A percentile compares a stretch with the other conserved stretches of the same genome.
phyloP scores from a whole-genome alignment of 2,329 filamentous ascomycete species.

The Hypoxylon sp. region DNA sequence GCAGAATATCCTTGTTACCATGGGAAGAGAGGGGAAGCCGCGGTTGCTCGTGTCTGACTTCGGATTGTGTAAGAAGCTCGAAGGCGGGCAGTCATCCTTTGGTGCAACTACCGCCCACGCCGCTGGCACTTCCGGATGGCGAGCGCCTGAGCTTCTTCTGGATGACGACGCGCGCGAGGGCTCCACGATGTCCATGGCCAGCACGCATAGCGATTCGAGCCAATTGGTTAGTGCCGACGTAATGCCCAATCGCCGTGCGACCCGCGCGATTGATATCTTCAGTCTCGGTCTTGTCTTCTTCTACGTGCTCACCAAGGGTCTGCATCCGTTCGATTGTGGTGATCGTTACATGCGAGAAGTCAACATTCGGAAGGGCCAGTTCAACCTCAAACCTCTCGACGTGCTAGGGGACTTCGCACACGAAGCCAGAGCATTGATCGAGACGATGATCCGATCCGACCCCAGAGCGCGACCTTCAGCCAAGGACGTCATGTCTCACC shows the following conservation, averaged over 20 bases:
- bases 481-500: conserved; percentile 72
- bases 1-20: conserved; percentile 92
- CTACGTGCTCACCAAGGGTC: conserved; percentile 94
- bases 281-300: conserved; percentile 98
- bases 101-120: conserved; percentile 94
- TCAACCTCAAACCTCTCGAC: conserved; percentile 77
- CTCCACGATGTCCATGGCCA: conserved; percentile 58
- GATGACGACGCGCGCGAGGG: conserved; percentile 75
- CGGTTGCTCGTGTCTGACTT: conserved; percentile 98
- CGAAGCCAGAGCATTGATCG: conserved; percentile 89
- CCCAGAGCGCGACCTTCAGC: conserved; percentile 67
- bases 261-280: conserved; percentile 97
- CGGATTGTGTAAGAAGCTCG: conserved; percentile 95
- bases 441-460: conserved; percentile 79
- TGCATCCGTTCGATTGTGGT: conserved; percentile 93
- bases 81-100: conserved; percentile 93
- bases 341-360: conserved; percentile 96
- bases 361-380: conserved; percentile 93
- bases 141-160: conserved; percentile 90
- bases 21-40: conserved; percentile 76
- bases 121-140: conserved; percentile 94
- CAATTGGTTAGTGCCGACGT: conserved; percentile 69
- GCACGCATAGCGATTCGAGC: conserved; percentile 72
- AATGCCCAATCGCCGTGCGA: conserved; percentile 80
- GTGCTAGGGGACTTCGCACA: conserved; percentile 84